Evolutionary conservation across 1,139 yeast genomes (phyloP), one percentile per base, ranked within the genome.

Genomic region (Sugiyamaella pinicola): DNA sequence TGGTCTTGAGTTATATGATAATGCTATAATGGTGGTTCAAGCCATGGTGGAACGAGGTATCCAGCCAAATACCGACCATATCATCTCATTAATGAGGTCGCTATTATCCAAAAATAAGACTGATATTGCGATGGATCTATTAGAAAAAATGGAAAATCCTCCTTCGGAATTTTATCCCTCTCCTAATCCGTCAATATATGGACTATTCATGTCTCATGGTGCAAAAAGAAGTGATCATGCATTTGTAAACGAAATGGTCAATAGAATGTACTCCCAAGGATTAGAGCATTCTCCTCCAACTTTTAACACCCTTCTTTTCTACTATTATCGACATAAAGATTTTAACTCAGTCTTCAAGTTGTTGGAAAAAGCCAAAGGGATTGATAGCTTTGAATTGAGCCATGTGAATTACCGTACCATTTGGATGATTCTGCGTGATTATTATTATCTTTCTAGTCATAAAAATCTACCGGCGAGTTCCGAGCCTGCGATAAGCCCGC

Each of bases 391-490:
- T 31, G 59, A 38, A 33, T 55, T 55, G 22, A 51, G 60, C 9
- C 57, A 59, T 40, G 49, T 54, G 33, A 62, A 61, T 31, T 61
- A 54, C 51, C 52, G 62, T 9, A 56, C 60, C 1, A 47, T 62
- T 12, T 65, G 68, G 68, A 55, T 56, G 33, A 53, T 64, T 15
- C 33, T 66, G 35, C 54, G 68, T 6, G 66, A 65, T 43, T 58
- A 54, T 49, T 58, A 57, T 58, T 22, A 40, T 22, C 49, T 46
- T 28, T 28, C 38, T 17, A 29, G 39, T 21, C 28, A 19, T 18
- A 42, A 21, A 37, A 29, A 22, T 41, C 42, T 34, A 24, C 28
- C 9, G 22, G 35, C 28, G 6, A 22, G 13, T 15, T 9, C n/a
- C 12, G 41, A 33, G 29, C 28, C n/a, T n/a, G 29, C 17, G 4